These are phyloP conservation scores for Leptographium radiaticola DNA, from an alignment of 2,329 filamentous ascomycete genomes.

Conservation along the genomic window DNA sequence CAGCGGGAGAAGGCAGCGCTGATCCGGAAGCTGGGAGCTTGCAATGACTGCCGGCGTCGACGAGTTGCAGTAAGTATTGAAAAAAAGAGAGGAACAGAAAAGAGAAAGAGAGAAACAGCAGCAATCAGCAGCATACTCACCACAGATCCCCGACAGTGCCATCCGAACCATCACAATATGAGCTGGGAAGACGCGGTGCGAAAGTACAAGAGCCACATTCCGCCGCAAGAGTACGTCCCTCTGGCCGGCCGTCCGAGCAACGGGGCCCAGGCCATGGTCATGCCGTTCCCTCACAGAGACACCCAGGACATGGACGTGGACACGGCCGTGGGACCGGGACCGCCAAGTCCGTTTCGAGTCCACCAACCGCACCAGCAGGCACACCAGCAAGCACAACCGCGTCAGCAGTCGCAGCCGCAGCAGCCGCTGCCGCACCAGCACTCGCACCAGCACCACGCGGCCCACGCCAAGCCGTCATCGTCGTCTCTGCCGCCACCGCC, in stretches of 20 bases:
- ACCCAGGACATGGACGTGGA: slow-evolving; percentile 45
- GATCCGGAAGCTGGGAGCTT: slow-evolving; percentile 47
- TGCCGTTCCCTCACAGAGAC: slow-evolving; percentile 27
- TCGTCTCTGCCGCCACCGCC: slow-evolving; percentile 12
- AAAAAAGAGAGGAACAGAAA: not conserved
- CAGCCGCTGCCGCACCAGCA: not conserved
- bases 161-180: slow-evolving; percentile 47
- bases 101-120: not conserved
- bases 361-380: slow-evolving; percentile 1
- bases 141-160: slow-evolving; percentile 27
- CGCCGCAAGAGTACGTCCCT: slow-evolving; percentile 36
- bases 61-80: slow-evolving; percentile 41
- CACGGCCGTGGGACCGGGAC: slow-evolving; percentile 14
- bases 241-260: slow-evolving; percentile 22
- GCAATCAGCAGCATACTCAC: not conserved
- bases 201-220: slow-evolving; percentile 42
- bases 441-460: not conserved
- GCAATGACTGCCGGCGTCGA: slow-evolving; percentile 39
- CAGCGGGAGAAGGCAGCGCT: slow-evolving; percentile 46
- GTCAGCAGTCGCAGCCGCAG: not conserved
- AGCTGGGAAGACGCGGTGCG: slow-evolving; percentile 45
- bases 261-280: slow-evolving; percentile 25
- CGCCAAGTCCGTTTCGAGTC: slow-evolving; percentile 3
- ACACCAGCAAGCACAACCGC: slow-evolving; percentile 1
- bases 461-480: not conserved